Evolutionary conservation across 2,329 filamentous ascomycete species (phyloP).

Genomic region (Aspergillus felis): DNA sequence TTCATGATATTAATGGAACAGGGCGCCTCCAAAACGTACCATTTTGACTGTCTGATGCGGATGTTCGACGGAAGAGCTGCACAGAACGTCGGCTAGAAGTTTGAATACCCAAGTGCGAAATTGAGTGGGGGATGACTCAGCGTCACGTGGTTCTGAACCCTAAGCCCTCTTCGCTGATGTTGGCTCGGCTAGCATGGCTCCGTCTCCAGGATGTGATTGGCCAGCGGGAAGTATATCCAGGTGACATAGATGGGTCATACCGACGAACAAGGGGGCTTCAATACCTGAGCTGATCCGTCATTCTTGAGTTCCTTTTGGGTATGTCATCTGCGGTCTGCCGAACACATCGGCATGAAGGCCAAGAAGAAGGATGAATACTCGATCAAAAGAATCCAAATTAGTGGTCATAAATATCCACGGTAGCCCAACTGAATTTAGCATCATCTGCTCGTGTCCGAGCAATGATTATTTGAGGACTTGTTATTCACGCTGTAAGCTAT

Average conservation of each 20-base stretch:
- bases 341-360: too few species aligned
- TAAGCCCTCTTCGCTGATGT: constrained; percentile 28
- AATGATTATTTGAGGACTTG: constrained; percentile 14
- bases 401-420: neutral
- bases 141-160: constrained; percentile 19
- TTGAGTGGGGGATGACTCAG: constrained; percentile 38
- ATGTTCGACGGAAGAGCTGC: constrained; percentile 32
- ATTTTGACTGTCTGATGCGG: constrained; percentile 37
- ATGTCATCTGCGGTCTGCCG: too few species aligned
- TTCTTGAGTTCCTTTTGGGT: neutral
- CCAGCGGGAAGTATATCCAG: neutral
- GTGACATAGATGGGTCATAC: neutral
- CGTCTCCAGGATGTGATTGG: constrained; percentile 7
- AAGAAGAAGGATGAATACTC: neutral
- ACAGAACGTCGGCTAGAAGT: constrained; percentile 20
- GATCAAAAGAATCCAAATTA: neutral
- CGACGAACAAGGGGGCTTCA: too few species aligned
- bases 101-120: constrained; percentile 31
- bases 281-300: neutral
- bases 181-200: constrained; percentile 17
- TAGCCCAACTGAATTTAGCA: neutral
- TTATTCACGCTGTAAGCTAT: constrained; percentile 25
- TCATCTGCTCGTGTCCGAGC: constrained; percentile 18
- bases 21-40: constrained; percentile 23
- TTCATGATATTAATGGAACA: neutral